phyloP scores from a whole-genome alignment of 2,329 filamentous ascomycete species.

The Fusarium protoensiforme region DNA sequence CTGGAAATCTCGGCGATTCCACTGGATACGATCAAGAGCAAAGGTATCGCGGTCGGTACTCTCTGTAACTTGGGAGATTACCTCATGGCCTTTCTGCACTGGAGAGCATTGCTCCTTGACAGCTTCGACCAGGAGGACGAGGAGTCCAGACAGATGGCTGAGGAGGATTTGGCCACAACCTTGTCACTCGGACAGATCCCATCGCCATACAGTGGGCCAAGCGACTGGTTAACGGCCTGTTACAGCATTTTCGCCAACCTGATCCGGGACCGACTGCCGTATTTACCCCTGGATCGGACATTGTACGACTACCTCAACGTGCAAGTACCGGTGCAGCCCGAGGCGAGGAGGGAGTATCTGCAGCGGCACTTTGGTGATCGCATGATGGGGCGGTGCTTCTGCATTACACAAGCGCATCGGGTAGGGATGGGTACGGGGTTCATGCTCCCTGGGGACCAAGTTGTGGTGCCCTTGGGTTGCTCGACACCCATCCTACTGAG shows the following conservation, averaged over 20 bases:
- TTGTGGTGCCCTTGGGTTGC: constrained; percentile 18
- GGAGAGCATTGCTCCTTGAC: constrained; percentile 17
- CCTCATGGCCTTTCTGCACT: constrained; percentile 27
- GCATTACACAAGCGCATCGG: constrained; percentile 4
- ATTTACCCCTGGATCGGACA: not conserved
- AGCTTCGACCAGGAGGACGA: not conserved
- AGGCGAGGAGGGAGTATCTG: constrained; percentile 4
- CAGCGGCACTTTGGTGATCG: constrained; percentile 15
- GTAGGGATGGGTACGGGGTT: constrained; percentile 19
- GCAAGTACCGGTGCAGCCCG: not conserved
- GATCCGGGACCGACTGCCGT: constrained; percentile 8
- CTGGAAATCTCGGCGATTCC: constrained; percentile 15
- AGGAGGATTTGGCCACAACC: constrained; percentile 20
- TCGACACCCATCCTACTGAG: constrained; percentile 22
- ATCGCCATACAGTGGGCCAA: not conserved
- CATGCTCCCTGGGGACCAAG: constrained; percentile 20
- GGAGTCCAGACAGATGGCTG: not conserved
- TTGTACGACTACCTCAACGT: not conserved
- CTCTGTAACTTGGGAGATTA: constrained; percentile 27
- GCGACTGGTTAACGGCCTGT: not conserved
- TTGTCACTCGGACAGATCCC: constrained; percentile 22
- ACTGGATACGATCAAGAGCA: constrained; percentile 2
- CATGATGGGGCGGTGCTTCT: constrained; percentile 25
- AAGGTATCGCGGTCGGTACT: constrained; percentile 15
- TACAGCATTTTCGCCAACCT: constrained; percentile 16